A percentile compares a stretch with the other conserved stretches of the same genome.
Conservation (phyloP, 2,329 filamentous ascomycete genomes). For the Domatiomyces catenatus region DNA sequence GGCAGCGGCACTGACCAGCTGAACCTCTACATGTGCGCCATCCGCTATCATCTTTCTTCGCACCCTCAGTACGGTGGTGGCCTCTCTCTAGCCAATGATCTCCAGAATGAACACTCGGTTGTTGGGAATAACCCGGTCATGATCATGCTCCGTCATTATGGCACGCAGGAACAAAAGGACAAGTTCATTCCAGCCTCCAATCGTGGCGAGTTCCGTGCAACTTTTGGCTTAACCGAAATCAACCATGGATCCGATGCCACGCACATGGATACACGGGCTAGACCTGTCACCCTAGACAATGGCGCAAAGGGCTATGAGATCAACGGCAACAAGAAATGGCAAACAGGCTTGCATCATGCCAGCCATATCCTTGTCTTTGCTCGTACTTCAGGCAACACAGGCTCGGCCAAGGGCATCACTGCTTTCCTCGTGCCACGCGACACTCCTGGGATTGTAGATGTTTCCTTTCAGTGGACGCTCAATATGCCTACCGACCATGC, state of each 20-base stretch:
- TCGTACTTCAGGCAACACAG: slow-evolving; percentile 38
- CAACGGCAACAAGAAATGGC: slow-evolving; percentile 49
- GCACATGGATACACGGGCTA: slow-evolving; percentile 43
- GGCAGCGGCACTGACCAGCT: slow-evolving; percentile 34
- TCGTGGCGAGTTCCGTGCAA: slow-evolving; percentile 39
- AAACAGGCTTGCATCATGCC: slow-evolving; percentile 46
- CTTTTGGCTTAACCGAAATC: slow-evolving; percentile 48
- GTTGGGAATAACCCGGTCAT: slow-evolving; percentile 49
- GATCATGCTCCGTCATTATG: slow-evolving; percentile 47
- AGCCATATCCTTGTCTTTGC: slow-evolving; percentile 50
- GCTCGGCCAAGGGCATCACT: slow-evolving; percentile 41
- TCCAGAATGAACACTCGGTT: slow-evolving; percentile 49
- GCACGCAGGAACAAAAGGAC: slow-evolving; percentile 38
- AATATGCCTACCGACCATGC: slow-evolving; percentile 55
- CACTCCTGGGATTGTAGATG: slow-evolving; percentile 38
- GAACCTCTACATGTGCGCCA: slow-evolving; percentile 50
- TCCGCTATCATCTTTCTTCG: slow-evolving; percentile 43
- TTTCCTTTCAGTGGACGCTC: slow-evolving; percentile 49
- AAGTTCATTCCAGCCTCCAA: slow-evolving; percentile 40
- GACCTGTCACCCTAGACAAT: slow-evolving; percentile 23
- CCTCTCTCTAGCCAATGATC: slow-evolving; percentile 45
- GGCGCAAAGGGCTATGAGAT: slow-evolving; percentile 37
- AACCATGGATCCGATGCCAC: slow-evolving; percentile 49
- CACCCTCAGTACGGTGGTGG: slow-evolving; percentile 34
- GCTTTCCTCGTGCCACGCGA: slow-evolving; percentile 44